Evolutionary conservation across 1,284 basidiomycete genomes (phyloP).

Genomic region (Moesziomyces sp.): DNA sequence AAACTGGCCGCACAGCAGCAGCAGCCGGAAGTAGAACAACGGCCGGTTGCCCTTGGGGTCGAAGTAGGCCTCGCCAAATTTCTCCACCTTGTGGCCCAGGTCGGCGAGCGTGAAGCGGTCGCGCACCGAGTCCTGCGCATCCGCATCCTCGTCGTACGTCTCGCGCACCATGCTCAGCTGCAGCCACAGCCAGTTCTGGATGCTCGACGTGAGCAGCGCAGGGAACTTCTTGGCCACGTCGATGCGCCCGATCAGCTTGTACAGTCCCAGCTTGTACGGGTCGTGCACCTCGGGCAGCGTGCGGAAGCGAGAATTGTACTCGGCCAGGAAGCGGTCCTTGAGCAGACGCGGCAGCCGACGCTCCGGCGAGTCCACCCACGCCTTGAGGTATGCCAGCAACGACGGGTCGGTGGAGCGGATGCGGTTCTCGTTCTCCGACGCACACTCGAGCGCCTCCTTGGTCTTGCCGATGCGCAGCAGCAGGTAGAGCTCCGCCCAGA

Average conservation of each 20-base stretch:
- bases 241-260: slow-evolving; percentile 93
- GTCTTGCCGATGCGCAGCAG: slow-evolving; percentile 86
- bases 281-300: slow-evolving; percentile 72
- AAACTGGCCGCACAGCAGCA: slow-evolving; percentile 92
- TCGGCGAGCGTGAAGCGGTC: slow-evolving; percentile 79
- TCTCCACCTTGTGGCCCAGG: slow-evolving; percentile 81
- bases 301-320: slow-evolving; percentile 88
- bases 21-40: slow-evolving; percentile 84
- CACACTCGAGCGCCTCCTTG: slow-evolving; percentile 79
- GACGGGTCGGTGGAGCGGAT: slow-evolving; percentile 84
- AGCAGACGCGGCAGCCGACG: slow-evolving; percentile 44
- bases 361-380: slow-evolving; percentile 77
- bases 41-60: slow-evolving; percentile 78
- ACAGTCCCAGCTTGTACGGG: slow-evolving; percentile 93
- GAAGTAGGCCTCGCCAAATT: slow-evolving; percentile 84
- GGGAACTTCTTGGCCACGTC: slow-evolving; percentile 85
- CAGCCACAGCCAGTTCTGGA: slow-evolving; percentile 99
- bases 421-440: slow-evolving; percentile 77
- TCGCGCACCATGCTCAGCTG: slow-evolving; percentile 81
- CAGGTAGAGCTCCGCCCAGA: slow-evolving; percentile 94
- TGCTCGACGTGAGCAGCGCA: slow-evolving; percentile 85
- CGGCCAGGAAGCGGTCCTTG: slow-evolving; percentile 83
- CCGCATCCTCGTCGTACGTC: slow-evolving; percentile 50
- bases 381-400: slow-evolving; percentile 84
- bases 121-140: slow-evolving; percentile 55